Evolutionary conservation across 495 filamentous ascomycete species (phyloP).

Genomic region (Rusavskia elegans): DNA sequence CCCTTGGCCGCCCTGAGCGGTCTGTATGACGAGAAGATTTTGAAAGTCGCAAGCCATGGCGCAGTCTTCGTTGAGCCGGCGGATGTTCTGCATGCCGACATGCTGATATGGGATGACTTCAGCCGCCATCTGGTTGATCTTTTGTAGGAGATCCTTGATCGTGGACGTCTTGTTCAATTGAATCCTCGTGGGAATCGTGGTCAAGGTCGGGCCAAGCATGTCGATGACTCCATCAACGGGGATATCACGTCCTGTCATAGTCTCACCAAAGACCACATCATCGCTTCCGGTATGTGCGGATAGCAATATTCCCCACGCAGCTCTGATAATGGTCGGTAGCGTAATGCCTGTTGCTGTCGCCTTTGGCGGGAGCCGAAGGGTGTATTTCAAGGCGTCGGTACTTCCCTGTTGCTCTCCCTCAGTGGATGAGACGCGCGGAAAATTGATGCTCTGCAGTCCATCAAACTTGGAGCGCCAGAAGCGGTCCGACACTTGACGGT

Average conservation of each 20-base stretch:
- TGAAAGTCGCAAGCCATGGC: constrained; percentile 31
- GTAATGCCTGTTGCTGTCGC: constrained; percentile 23
- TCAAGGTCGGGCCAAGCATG: constrained; percentile 36
- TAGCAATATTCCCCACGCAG: constrained; percentile 37
- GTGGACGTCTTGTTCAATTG: constrained; percentile 22
- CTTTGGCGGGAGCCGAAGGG: constrained; percentile 16
- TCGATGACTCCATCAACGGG: constrained; percentile 31
- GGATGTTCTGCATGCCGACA: constrained; percentile 27
- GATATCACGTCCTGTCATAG: constrained; percentile 36
- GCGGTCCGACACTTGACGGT: constrained; percentile 21
- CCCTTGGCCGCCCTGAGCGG: background rate
- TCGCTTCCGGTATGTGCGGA: constrained; percentile 25
- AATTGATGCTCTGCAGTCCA: constrained; percentile 10
- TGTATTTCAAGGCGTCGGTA: constrained; percentile 6
- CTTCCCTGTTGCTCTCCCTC: constrained; percentile 22
- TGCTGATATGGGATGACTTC: constrained; percentile 37
- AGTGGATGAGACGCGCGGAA: constrained; percentile 2
- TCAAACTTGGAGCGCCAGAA: constrained; percentile 31
- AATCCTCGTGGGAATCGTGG: constrained; percentile 33
- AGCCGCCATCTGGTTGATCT: constrained; percentile 25
- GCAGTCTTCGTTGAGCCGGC: constrained; percentile 21
- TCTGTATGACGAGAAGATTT: constrained; percentile 33
- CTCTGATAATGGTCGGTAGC: constrained; percentile 31
- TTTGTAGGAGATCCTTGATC: constrained; percentile 24
- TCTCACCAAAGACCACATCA: constrained; percentile 40